These are phyloP conservation scores for Allomyces javanicus DNA, from an alignment of 192 early-diverging fungal genomes.

Conservation along the genomic window DNA sequence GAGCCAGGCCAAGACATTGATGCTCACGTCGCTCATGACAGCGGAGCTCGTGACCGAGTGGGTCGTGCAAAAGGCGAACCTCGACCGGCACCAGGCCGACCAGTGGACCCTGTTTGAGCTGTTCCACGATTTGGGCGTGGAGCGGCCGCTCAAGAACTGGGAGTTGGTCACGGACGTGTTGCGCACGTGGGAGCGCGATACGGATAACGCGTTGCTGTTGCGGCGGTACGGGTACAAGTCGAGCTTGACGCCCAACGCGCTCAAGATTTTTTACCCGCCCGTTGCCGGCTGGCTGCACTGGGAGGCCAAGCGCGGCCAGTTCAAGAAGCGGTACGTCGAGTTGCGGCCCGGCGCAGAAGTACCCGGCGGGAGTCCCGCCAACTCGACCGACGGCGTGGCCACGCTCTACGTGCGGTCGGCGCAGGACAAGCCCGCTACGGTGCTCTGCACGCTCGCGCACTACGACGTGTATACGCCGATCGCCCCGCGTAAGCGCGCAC, in stretches of 20 bases:
- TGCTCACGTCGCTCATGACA: conserved; percentile 51
- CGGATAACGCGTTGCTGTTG: conserved; percentile 53
- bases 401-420: not conserved
- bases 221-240: conserved; percentile 47
- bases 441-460: not conserved
- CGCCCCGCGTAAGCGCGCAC: not conserved
- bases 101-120: conserved; percentile 84
- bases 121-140: conserved; percentile 62
- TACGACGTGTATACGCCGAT: not conserved
- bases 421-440: not conserved
- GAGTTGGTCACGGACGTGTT: conserved; percentile 67
- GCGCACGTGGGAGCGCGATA: conserved; percentile 58
- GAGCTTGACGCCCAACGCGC: conserved; percentile 25
- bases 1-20: conserved; percentile 50
- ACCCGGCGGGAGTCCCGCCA: not conserved
- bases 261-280: not conserved
- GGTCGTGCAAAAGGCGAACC: conserved; percentile 33
- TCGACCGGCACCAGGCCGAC: conserved; percentile 17
- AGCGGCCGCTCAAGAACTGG: conserved; percentile 79
- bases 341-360: not conserved
- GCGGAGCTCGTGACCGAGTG: conserved; percentile 50
- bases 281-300: not conserved
- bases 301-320: not conserved
- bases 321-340: not conserved
- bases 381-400: not conserved